These are phyloP conservation scores for Macadamia integrifolia DNA, from an alignment of 164 flowering plant genomes.

Conservation along the genomic window DNA sequence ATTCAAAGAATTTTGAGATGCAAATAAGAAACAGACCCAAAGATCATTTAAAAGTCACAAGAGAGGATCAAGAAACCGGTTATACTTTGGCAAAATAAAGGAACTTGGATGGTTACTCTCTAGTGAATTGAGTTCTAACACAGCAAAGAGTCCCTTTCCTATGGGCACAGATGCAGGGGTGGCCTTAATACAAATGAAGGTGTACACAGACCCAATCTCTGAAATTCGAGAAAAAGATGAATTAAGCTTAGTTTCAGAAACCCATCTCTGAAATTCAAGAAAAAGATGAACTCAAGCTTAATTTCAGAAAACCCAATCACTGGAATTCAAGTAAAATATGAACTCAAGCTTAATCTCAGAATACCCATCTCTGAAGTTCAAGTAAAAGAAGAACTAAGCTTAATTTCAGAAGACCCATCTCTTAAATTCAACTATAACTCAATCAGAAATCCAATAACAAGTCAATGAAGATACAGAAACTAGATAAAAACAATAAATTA, in stretches of 20 bases:
- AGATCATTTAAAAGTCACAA: background rate
- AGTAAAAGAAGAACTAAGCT: background rate
- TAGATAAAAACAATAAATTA: background rate
- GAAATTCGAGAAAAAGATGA: too few species aligned
- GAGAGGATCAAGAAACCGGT: background rate
- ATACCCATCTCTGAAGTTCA: too few species aligned
- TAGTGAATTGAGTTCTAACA: slow-evolving; percentile 1
- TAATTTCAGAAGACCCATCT: slow-evolving; percentile 10
- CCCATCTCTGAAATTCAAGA: too few species aligned
- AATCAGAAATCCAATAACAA: background rate
- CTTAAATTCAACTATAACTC: slow-evolving; percentile 1
- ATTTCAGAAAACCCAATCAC: too few species aligned
- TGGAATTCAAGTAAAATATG: too few species aligned
- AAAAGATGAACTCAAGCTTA: too few species aligned
- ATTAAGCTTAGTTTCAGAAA: too few species aligned
- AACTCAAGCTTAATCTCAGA: too few species aligned
- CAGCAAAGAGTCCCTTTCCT: background rate
- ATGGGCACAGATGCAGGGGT: background rate
- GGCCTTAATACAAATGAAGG: slow-evolving; percentile 10
- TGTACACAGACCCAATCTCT: too few species aligned
- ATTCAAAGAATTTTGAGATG: background rate
- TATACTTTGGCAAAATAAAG: slow-evolving; percentile 15
- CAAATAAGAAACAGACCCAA: background rate
- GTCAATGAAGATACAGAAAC: background rate
- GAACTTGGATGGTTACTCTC: slow-evolving; percentile 10